A percentile compares a stretch with the other conserved stretches of the same genome.
These are phyloP conservation scores for Morella rubra DNA, from an alignment of 306 rosid species.

Conservation along the genomic window DNA sequence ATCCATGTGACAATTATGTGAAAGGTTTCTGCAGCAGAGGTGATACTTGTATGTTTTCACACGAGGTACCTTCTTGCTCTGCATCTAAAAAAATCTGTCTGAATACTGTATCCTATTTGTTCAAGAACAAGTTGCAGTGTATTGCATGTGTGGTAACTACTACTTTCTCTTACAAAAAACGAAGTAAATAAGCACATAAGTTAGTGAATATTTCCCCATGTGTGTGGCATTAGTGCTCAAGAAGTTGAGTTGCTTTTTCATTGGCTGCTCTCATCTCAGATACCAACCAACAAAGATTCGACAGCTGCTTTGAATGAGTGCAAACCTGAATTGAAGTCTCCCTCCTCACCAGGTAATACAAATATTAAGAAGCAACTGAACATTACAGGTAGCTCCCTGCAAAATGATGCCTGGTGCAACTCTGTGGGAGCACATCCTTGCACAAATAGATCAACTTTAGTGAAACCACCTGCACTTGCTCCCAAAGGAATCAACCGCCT, in stretches of 20 bases:
- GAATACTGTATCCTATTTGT: not conserved
- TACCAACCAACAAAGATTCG: conserved; percentile 42
- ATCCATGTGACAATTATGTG: conserved; percentile 66
- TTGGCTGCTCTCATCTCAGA: conserved; percentile 40
- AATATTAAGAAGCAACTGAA: conserved; percentile 36
- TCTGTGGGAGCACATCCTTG: conserved; percentile 30
- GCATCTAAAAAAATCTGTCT: not conserved
- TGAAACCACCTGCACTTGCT: conserved; percentile 31
- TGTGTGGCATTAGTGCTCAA: not conserved
- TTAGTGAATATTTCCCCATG: not conserved
- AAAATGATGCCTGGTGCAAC: conserved; percentile 26
- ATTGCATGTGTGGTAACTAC: not conserved
- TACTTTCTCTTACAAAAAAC: not conserved
- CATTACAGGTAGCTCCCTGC: conserved; percentile 28
- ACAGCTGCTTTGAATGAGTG: conserved; percentile 32
- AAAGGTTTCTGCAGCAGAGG: conserved; percentile 76
- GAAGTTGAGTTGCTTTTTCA: conserved; percentile 17
- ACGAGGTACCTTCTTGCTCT: conserved; percentile 57
- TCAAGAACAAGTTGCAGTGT: not conserved
- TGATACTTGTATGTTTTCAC: conserved; percentile 67
- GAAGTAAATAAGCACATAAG: not conserved
- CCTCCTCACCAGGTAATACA: conserved; percentile 27
- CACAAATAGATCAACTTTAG: conserved; percentile 23
- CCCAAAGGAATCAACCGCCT: conserved; percentile 59
- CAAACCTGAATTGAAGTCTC: conserved; percentile 44